Percentiles rank a stretch among this genome's conserved stretches.
Evolutionary conservation across 106 monocot species (phyloP).

Genomic region (Dioscorea alata): DNA sequence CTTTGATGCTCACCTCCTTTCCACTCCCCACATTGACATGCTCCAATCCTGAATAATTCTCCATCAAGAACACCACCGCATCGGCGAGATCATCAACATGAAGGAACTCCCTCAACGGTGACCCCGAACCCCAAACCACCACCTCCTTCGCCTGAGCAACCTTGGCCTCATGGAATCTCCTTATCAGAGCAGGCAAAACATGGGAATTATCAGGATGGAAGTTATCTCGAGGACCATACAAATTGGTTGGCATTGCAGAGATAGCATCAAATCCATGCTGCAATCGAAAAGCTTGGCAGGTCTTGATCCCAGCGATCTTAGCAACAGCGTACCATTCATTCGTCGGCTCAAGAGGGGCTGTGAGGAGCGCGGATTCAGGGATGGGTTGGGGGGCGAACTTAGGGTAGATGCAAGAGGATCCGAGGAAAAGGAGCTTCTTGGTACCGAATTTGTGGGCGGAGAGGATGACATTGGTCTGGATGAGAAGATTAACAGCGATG

Average conservation of each 20-base stretch:
- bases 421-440: conserved; percentile 85
- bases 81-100: conserved; percentile 93
- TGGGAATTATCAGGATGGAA: conserved; percentile 99
- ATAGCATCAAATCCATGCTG: conserved; percentile 76
- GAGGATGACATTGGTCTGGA: conserved; percentile 95
- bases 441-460: conserved; percentile 54
- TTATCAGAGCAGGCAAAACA: conserved; percentile 74
- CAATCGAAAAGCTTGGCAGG: conserved; percentile 83
- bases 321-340: conserved; percentile 99
- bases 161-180: conserved; percentile 93
- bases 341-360: conserved; percentile 89
- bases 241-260: conserved; percentile 97
- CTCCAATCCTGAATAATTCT: conserved; percentile 59
- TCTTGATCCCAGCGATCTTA: conserved; percentile 96
- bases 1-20: conserved; percentile 82
- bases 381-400: conserved; percentile 94
- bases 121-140: conserved; percentile 88
- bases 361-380: conserved; percentile 67
- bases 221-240: conserved; percentile 89
- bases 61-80: conserved; percentile 81
- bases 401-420: conserved; percentile 99
- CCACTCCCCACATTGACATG: conserved; percentile 95
- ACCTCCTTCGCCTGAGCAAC: conserved; percentile 40
- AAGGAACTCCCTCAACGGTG: conserved; percentile 85
- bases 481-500: conserved; percentile 91